phyloP scores from a whole-genome alignment of 2,329 filamentous ascomycete genomes.

The Arthrobotrys musiformis region DNA sequence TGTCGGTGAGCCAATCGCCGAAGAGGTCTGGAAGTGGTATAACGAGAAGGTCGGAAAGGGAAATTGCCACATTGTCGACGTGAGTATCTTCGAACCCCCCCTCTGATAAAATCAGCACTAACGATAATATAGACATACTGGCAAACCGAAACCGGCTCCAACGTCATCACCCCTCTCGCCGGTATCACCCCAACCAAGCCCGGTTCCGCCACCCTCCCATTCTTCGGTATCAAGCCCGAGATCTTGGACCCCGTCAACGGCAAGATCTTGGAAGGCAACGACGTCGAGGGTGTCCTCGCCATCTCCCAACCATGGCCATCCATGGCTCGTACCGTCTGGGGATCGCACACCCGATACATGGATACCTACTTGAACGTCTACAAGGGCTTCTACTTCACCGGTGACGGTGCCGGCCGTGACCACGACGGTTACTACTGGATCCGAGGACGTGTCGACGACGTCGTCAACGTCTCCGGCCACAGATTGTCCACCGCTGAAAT shows the following conservation, averaged over 20 bases:
- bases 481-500: conserved; percentile 97
- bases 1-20: conserved; percentile 96
- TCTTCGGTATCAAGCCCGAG: conserved; percentile 97
- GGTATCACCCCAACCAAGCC: conserved; percentile 97
- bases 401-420: conserved; percentile 93
- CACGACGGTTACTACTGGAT: conserved; percentile 99
- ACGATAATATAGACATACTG: conserved; percentile 82
- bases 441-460: conserved; percentile 95
- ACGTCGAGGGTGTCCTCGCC: conserved; percentile 94
- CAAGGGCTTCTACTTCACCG: conserved; percentile 96
- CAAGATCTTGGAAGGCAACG: conserved; percentile 91
- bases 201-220: conserved; percentile 92
- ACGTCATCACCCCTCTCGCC: conserved; percentile 92
- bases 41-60: conserved; percentile 93
- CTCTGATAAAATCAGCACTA: conserved; percentile 54
- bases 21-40: conserved; percentile 99
- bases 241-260: conserved; percentile 97
- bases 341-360: conserved; percentile 97
- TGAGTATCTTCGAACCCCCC: conserved; percentile 68
- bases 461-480: conserved; percentile 97
- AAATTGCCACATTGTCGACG: conserved; percentile 91
- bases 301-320: conserved; percentile 99
- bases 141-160: conserved; percentile 98
- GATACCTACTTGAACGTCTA: conserved; percentile 98
- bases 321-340: conserved; percentile 98